phyloP scores from a whole-genome alignment of 73 alveolate species.

The Paramecium bursaria region DNA sequence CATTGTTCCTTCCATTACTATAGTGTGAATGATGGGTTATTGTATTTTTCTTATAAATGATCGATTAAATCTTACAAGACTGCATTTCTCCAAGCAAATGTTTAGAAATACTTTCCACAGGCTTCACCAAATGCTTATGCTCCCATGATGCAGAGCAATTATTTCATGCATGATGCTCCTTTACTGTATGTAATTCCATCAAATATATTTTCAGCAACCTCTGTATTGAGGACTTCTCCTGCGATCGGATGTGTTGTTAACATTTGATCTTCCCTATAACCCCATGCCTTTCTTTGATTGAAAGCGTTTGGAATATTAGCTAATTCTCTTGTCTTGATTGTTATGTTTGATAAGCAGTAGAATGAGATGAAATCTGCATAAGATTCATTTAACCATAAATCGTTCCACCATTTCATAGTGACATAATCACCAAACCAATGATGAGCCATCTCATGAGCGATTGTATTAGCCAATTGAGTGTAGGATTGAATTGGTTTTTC shows the following conservation, averaged over 20 bases:
- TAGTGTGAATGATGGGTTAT: constrained; percentile 40
- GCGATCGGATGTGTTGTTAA: constrained; percentile 94
- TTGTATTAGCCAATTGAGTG: constrained; percentile 79
- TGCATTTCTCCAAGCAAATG: constrained; percentile 88
- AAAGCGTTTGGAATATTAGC: constrained; percentile 64
- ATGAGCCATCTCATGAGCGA: constrained; percentile 93
- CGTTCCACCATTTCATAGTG: constrained; percentile 97
- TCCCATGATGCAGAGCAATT: constrained; percentile 89
- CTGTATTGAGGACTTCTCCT: constrained; percentile 88
- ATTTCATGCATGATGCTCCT: constrained; percentile 93
- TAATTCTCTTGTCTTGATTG: constrained; percentile 50
- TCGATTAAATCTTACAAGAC: constrained; percentile 90
- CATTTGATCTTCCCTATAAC: constrained; percentile 83
- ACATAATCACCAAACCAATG: constrained; percentile 96
- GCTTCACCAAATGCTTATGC: constrained; percentile 90
- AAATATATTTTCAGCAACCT: constrained; percentile 91
- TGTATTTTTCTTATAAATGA: constrained; percentile 77
- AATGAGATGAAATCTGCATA: constrained; percentile 81
- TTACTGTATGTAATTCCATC: constrained; percentile 97
- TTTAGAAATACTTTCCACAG: constrained; percentile 81
- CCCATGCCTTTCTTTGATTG: constrained; percentile 66
- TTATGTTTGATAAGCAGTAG: constrained; percentile 55
- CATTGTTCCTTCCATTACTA: constrained; percentile 75
- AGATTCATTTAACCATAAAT: constrained; percentile 92
- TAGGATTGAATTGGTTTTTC: constrained; percentile 66